Percentiles rank a stretch among this genome's conserved stretches.
phyloP scores from a whole-genome alignment of 2,329 filamentous ascomycete genomes.

The Fusarium praegraminearum region DNA sequence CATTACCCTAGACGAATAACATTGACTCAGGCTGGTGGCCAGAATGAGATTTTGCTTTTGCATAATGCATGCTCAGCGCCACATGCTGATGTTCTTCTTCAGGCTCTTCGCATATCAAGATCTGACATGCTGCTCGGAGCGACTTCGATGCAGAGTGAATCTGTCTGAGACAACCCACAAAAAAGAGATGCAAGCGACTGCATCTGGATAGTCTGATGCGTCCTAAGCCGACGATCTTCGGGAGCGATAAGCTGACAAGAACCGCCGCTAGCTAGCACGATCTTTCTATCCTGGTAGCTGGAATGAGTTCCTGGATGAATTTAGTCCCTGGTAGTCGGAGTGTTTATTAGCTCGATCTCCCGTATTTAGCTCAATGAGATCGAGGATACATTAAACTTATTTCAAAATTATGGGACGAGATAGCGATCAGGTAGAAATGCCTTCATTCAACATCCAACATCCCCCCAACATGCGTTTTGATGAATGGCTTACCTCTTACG shows the following conservation, averaged over 20 bases:
- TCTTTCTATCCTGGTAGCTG: constrained; percentile 2
- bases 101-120: background rate
- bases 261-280: background rate
- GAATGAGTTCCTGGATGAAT: background rate
- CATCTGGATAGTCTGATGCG: background rate
- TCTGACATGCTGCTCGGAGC: background rate
- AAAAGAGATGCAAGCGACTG: constrained; percentile 2
- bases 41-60: background rate
- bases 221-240: background rate
- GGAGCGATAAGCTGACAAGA: background rate
- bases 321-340: background rate
- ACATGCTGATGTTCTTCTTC: background rate
- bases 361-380: background rate
- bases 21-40: background rate
- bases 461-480: background rate
- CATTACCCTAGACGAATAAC: background rate
- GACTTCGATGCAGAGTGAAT: accelerated
- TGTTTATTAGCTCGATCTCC: background rate
- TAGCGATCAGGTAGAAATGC: background rate
- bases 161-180: constrained; percentile 1
- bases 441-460: background rate
- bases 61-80: no score
- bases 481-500: background rate
- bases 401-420: background rate
- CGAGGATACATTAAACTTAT: no score